These are phyloP conservation scores for Colletotrichum australisinense DNA, from an alignment of 2,329 filamentous ascomycete species.

Conservation along the genomic window DNA sequence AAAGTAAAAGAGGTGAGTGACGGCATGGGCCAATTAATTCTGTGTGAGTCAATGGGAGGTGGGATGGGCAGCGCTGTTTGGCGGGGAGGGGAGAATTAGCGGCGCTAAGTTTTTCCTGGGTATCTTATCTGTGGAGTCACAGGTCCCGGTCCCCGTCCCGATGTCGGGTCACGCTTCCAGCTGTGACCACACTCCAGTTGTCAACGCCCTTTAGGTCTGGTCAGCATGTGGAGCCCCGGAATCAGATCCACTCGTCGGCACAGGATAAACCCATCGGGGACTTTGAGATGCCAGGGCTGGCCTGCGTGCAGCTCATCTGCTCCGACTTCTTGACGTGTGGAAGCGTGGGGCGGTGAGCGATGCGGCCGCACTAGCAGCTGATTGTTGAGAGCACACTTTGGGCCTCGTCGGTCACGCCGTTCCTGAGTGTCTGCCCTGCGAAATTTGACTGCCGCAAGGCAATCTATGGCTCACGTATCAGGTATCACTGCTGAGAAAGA, in stretches of 20 bases:
- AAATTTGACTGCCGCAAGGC: not conserved
- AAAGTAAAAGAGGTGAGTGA: not conserved
- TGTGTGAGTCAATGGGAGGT: not conserved
- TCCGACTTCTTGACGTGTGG: not conserved
- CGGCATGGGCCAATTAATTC: not conserved
- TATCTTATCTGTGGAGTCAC: too few relatives aligned
- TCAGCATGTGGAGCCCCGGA: not conserved
- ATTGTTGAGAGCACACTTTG: not conserved
- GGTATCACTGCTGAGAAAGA: too few relatives aligned
- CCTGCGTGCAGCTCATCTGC: too few relatives aligned
- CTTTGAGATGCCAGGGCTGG: too few relatives aligned
- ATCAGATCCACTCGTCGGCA: not conserved
- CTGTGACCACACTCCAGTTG: too few relatives aligned
- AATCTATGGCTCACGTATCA: not conserved
- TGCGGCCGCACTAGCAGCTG: not conserved
- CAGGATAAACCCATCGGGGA: not conserved
- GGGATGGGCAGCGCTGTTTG: not conserved
- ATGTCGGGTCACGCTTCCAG: not conserved
- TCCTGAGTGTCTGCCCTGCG: not conserved
- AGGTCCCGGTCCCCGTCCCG: too few relatives aligned
- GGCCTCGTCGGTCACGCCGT: not conserved
- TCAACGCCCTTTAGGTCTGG: not conserved
- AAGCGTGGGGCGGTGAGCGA: not conserved
- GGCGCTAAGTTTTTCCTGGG: too few relatives aligned
- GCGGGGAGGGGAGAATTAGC: too few relatives aligned